A percentile compares a stretch with the other conserved stretches of the same genome.
phyloP scores from a whole-genome alignment of 306 rosid genomes.

The Cucurbita ficifolia region DNA sequence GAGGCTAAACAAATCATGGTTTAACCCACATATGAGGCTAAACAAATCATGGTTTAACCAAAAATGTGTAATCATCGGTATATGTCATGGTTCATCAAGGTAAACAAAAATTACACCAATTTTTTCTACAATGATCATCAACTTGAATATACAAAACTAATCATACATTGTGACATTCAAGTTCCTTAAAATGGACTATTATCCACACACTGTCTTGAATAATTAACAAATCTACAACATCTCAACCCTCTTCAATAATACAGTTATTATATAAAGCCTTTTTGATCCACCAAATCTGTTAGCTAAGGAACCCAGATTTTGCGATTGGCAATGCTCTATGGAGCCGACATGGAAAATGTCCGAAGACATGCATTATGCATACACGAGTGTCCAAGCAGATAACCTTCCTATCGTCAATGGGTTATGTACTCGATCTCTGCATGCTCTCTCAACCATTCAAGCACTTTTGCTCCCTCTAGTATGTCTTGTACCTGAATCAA shows the following conservation, averaged over 20 bases:
- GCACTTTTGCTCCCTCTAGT: slow-evolving; percentile 95
- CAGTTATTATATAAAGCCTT: not conserved
- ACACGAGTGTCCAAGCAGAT: not conserved
- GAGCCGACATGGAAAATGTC: not conserved
- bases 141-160: not conserved
- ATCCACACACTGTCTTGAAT: not conserved
- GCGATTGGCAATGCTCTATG: not conserved
- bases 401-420: slow-evolving; percentile 14
- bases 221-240: not conserved
- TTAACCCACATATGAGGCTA: too few relatives aligned
- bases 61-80: not conserved
- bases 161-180: not conserved
- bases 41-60: too few relatives aligned
- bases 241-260: not conserved
- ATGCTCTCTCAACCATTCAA: slow-evolving; percentile 87
- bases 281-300: not conserved
- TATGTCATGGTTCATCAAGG: not conserved
- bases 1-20: too few relatives aligned
- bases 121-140: not conserved
- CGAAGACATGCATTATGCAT: not conserved
- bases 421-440: slow-evolving; percentile 58
- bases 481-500: slow-evolving; percentile 75
- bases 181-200: not conserved
- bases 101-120: not conserved
- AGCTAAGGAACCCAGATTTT: not conserved